These are phyloP conservation scores for Solanum ahanhuiri DNA, from an alignment of 257 asterid genomes.

Conservation along the genomic window DNA sequence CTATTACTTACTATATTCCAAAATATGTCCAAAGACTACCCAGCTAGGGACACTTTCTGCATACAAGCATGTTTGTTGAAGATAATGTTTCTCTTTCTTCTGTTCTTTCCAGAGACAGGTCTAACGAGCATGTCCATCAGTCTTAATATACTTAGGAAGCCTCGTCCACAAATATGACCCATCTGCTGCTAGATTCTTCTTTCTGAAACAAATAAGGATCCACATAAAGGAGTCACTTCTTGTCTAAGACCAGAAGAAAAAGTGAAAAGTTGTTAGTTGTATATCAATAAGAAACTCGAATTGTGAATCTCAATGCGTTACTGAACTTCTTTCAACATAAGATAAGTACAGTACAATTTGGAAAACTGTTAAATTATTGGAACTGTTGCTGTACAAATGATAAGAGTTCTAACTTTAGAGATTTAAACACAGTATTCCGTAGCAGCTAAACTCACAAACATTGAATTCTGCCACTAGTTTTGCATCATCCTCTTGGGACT, in stretches of 20 bases:
- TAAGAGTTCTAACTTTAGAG: not conserved
- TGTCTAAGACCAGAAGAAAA: not conserved
- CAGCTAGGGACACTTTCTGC: not conserved
- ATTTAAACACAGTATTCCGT: not conserved
- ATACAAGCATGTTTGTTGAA: not conserved
- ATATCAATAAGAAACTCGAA: not conserved
- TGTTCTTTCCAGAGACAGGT: not conserved
- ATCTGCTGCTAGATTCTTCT: not conserved
- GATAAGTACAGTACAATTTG: not conserved
- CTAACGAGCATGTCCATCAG: not conserved
- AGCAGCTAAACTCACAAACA: not conserved
- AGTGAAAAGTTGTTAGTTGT: not conserved
- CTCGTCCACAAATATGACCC: not conserved
- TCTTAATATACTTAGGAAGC: not conserved
- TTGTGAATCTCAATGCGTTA: not conserved
- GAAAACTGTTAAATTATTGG: not conserved
- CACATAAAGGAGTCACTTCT: not conserved
- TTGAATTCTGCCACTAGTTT: not conserved
- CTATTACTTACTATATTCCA: not conserved
- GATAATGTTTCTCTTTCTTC: too few relatives aligned
- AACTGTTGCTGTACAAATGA: not conserved
- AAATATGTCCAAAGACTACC: not conserved
- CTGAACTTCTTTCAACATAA: not conserved
- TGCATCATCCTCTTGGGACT: not conserved
- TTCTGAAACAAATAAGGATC: not conserved